These are phyloP conservation scores for Diaporthe velutina DNA, from an alignment of 2,329 filamentous ascomycete genomes.

Conservation along the genomic window DNA sequence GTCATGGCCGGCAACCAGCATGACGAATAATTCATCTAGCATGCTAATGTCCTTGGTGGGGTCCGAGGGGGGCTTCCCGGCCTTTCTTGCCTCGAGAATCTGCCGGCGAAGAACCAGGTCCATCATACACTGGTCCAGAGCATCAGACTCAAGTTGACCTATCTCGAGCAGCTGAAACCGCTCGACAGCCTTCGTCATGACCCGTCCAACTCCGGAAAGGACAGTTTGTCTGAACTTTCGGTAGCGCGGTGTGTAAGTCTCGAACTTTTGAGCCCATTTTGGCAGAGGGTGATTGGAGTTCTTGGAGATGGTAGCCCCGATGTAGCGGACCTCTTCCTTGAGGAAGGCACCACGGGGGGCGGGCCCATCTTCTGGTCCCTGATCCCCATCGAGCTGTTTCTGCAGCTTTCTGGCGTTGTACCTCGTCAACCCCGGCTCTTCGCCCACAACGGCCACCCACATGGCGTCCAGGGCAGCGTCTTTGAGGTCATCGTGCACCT, in stretches of 20 bases:
- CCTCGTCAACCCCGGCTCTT: conserved; percentile 48
- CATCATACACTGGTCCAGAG: conserved; percentile 48
- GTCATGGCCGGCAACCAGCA: conserved; percentile 54
- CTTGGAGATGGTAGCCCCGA: conserved; percentile 3
- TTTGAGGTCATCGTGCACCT: conserved; percentile 50
- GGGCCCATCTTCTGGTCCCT: conserved; percentile 47
- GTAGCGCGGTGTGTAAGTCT: conserved; percentile 38
- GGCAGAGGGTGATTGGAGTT: conserved; percentile 15
- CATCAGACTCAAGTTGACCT: conserved; percentile 43
- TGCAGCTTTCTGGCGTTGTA: conserved; percentile 42
- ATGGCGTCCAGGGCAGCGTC: conserved; percentile 53
- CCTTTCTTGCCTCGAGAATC: conserved; percentile 50
- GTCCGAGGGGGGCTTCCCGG: conserved; percentile 44
- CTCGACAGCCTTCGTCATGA: conserved; percentile 43
- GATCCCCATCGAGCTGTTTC: conserved; percentile 41
- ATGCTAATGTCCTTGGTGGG: conserved; percentile 44
- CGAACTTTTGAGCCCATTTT: conserved; percentile 11
- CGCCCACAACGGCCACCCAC: conserved; percentile 53
- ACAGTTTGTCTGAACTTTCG: conserved; percentile 41
- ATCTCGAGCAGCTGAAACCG: conserved; percentile 41
- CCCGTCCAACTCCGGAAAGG: conserved; percentile 42
- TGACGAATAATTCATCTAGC: conserved; percentile 46
- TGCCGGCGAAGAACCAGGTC: conserved; percentile 53
- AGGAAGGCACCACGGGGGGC: conserved; percentile 42
- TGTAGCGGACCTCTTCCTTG: conserved; percentile 11